Percentiles rank a stretch among this genome's conserved stretches.
These are phyloP conservation scores for Tylopilus rubrobrunneus DNA, from an alignment of 768 basidiomycete species.

Conservation along the genomic window DNA sequence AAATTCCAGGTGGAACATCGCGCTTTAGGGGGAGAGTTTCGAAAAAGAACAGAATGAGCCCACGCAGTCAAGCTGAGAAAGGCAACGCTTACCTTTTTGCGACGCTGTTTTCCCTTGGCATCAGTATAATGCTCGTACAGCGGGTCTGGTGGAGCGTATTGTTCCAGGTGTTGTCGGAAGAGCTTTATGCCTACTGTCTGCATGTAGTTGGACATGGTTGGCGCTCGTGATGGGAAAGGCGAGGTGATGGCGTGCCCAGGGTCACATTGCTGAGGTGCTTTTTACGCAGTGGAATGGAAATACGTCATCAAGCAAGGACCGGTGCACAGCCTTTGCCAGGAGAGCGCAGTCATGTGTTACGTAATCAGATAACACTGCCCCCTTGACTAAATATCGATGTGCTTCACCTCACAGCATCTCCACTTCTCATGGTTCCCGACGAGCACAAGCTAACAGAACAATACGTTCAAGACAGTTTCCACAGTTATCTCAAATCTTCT, in stretches of 20 bases:
- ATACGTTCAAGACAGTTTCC: constrained; percentile 74
- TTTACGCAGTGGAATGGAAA: background rate
- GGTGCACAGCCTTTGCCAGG: background rate
- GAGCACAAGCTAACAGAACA: constrained; percentile 52
- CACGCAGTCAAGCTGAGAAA: background rate
- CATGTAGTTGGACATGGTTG: constrained; percentile 26
- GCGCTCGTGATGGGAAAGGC: background rate
- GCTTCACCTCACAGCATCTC: background rate
- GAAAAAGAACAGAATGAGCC: constrained; percentile 20
- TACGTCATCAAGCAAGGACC: background rate
- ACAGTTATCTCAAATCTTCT: constrained; percentile 77
- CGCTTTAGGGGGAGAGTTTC: constrained; percentile 39
- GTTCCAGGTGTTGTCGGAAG: constrained; percentile 58
- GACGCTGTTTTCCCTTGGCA: constrained; percentile 27
- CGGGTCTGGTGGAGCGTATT: constrained; percentile 68
- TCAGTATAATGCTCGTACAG: constrained; percentile 49
- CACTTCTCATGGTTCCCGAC: constrained; percentile 15
- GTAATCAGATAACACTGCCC: background rate
- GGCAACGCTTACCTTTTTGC: constrained; percentile 34
- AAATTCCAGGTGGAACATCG: constrained; percentile 70
- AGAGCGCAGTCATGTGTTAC: background rate
- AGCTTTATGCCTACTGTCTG: constrained; percentile 53
- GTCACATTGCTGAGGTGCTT: background rate
- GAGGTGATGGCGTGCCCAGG: background rate
- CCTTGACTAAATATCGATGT: background rate